phyloP scores from a whole-genome alignment of 768 basidiomycete genomes.

The Tylopilus sp. region DNA sequence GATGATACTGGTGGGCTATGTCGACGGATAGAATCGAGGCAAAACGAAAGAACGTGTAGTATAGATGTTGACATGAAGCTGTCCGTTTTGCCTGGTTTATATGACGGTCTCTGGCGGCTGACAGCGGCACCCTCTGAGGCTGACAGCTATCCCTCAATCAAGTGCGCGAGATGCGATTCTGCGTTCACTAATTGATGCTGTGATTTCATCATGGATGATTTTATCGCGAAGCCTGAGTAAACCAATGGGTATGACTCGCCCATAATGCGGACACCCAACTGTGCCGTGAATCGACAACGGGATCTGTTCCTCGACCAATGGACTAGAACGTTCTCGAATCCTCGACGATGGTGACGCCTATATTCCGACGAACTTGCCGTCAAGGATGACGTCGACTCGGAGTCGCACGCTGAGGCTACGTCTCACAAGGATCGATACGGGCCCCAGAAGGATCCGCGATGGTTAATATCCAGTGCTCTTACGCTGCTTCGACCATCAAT shows the following conservation, averaged over 20 bases:
- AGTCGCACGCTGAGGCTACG: not conserved
- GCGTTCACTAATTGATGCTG: not conserved
- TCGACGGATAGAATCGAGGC: slow-evolving; percentile 6
- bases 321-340: not conserved
- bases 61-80: not conserved
- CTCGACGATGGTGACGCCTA: not conserved
- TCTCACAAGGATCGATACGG: not conserved
- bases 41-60: not conserved
- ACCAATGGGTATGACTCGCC: too few relatives aligned
- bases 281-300: not conserved
- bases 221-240: too few relatives aligned
- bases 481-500: not conserved
- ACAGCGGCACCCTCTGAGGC: slow-evolving; percentile 11
- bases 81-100: slow-evolving; percentile 11
- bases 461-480: not conserved
- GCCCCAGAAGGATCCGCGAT: not conserved
- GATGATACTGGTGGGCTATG: slow-evolving; percentile 13
- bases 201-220: not conserved
- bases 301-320: not conserved
- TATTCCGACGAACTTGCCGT: not conserved
- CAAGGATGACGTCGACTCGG: not conserved
- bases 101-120: slow-evolving; percentile 23
- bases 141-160: slow-evolving; percentile 4
- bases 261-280: not conserved
- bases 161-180: not conserved